A percentile compares a stretch with the other conserved stretches of the same genome.
Conservation (phyloP, 1,139 yeast species). For the Kluyveromyces sp. region DNA sequence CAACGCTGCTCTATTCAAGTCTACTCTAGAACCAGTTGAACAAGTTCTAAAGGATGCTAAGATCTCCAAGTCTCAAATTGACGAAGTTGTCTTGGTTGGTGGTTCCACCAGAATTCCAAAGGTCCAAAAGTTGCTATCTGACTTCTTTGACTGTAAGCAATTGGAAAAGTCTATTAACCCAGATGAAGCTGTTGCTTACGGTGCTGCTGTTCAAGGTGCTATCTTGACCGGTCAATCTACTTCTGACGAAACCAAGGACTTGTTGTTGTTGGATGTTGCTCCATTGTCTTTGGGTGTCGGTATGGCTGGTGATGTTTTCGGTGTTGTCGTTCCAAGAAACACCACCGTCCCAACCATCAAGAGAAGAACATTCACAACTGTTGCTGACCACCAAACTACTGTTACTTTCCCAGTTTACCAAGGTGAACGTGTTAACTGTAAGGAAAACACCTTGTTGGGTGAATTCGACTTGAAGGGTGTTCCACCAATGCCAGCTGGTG, state of each 20-base stretch:
- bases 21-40: slow-evolving; percentile 96
- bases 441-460: slow-evolving; percentile 98
- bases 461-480: slow-evolving; percentile 98
- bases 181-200: slow-evolving; percentile 98
- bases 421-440: slow-evolving; percentile 99
- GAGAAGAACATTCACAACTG: slow-evolving; percentile 99
- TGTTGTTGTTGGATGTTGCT: slow-evolving; percentile 94
- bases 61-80: slow-evolving; percentile 78
- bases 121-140: slow-evolving; percentile 94
- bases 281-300: slow-evolving; percentile 99
- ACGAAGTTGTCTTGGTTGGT: slow-evolving; percentile 98
- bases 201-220: slow-evolving; percentile 99
- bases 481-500: slow-evolving; percentile 99
- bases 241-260: slow-evolving; percentile 94
- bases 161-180: slow-evolving; percentile 96
- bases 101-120: slow-evolving; percentile 99
- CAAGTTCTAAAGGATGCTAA: slow-evolving; percentile 95
- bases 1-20: slow-evolving; percentile 91
- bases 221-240: slow-evolving; percentile 97
- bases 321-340: slow-evolving; percentile 99
- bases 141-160: slow-evolving; percentile 97
- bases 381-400: slow-evolving; percentile 98
- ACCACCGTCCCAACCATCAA: slow-evolving; percentile 99
- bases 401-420: slow-evolving; percentile 99
- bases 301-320: slow-evolving; percentile 99